phyloP scores from a whole-genome alignment of 345 rosid genomes.

The Draba incana region DNA sequence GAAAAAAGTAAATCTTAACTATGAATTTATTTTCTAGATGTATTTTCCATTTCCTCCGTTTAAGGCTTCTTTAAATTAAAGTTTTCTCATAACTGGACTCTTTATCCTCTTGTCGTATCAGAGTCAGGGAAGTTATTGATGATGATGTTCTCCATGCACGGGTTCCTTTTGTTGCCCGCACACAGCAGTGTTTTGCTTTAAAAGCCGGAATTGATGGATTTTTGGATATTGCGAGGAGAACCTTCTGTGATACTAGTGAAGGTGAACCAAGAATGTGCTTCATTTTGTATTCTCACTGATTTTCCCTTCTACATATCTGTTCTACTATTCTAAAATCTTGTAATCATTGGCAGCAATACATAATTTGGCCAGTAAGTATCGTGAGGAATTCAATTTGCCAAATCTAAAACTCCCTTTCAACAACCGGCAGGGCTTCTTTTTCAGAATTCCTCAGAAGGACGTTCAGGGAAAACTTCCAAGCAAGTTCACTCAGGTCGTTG shows the following conservation, averaged over 20 bases:
- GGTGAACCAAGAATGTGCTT: conserved; percentile 51
- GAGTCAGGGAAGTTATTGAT: conserved; percentile 86
- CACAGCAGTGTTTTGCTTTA: conserved; percentile 98
- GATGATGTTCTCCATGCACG: conserved; percentile 98
- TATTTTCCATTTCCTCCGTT: neutral
- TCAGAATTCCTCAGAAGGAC: conserved; percentile 88
- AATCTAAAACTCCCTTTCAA: conserved; percentile 96
- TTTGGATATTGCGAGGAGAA: conserved; percentile 88
- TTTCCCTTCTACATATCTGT: conserved; percentile 17
- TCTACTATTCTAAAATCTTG: conserved; percentile 29
- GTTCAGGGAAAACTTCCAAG: conserved; percentile 86
- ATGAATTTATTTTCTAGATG: conserved; percentile 22
- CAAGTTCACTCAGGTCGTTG: conserved; percentile 86
- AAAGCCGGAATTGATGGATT: conserved; percentile 95
- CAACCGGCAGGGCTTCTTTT: conserved; percentile 95
- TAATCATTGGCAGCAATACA: conserved; percentile 70
- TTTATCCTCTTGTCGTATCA: conserved; percentile 44
- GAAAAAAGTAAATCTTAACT: conserved; percentile 54
- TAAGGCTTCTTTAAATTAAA: conserved; percentile 17
- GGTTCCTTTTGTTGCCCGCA: conserved; percentile 91
- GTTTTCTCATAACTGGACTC: conserved; percentile 8
- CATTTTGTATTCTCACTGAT: conserved; percentile 22
- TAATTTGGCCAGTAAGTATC: conserved; percentile 84
- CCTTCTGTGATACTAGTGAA: conserved; percentile 97
- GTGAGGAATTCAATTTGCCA: conserved; percentile 84